phyloP scores from a whole-genome alignment of 768 basidiomycete species.

The Trametes maxima region DNA sequence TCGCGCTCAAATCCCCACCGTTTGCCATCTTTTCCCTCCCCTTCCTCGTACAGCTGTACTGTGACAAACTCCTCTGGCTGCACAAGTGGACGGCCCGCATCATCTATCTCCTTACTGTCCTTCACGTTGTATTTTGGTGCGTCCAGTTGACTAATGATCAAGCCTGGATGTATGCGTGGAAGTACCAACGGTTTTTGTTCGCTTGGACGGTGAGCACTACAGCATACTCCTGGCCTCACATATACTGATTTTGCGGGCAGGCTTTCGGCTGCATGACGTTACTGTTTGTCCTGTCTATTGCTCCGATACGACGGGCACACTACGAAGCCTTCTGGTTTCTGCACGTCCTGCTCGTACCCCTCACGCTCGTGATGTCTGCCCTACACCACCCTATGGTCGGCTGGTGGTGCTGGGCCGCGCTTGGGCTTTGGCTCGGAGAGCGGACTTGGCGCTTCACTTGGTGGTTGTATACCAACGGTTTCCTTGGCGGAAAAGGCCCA shows the following conservation, averaged over 20 bases:
- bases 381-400: conserved; percentile 68
- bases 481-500: conserved; percentile 35
- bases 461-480: conserved; percentile 63
- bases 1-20: conserved; percentile 71
- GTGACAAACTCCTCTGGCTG: conserved; percentile 73
- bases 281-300: conserved; percentile 53
- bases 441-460: conserved; percentile 56
- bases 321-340: conserved; percentile 69
- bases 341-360: conserved; percentile 64
- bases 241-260: conserved; percentile 36
- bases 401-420: conserved; percentile 70
- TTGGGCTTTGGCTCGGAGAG: conserved; percentile 65
- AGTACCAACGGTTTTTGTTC: conserved; percentile 61
- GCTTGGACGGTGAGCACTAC: conserved; percentile 53
- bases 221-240: background rate
- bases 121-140: conserved; percentile 71
- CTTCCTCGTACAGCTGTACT: conserved; percentile 62
- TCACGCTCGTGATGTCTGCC: conserved; percentile 60
- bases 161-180: conserved; percentile 55
- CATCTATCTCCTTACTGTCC: conserved; percentile 61
- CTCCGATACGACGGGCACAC: conserved; percentile 50
- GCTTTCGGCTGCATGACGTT: conserved; percentile 58
- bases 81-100: conserved; percentile 75
- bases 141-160: conserved; percentile 61
- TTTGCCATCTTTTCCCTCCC: conserved; percentile 72